Evolutionary conservation across 108 stramenopile genomes (phyloP), one percentile per base, ranked within the genome.

Genomic region (Schizochytrium sp.): DNA sequence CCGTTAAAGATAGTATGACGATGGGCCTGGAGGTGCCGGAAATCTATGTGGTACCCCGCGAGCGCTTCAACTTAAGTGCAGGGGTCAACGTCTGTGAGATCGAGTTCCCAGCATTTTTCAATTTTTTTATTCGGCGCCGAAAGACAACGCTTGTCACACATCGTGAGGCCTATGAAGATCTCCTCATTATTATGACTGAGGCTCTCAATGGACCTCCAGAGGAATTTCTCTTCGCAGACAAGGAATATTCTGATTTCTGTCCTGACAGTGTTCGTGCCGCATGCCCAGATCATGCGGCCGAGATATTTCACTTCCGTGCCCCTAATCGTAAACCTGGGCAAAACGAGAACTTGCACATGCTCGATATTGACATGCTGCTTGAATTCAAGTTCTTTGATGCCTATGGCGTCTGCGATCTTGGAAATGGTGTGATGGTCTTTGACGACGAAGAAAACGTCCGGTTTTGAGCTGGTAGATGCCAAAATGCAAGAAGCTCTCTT

Each of bases 311-410:
- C 73, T 97, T 97, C 90, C 93, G 96, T 41, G 93, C 93, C 1
- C 73, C 73, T n/a, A 83, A 53, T 19, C 73, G 73, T 28, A 15
- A 47, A 12, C 73, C 73, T 8, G 61, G 61, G 0, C 8, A 64
- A 4, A 19, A 38, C 44, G 45, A 19, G 49, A 19, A 83, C 49
- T n/a, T 53, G 4, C 46, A 83, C 49, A 47, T 83, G 49, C 73
- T 83, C 44, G 95, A 93, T 15, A 90, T 96, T 56, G 96, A 96
- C 60, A 95, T 94, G 40, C 91, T 97, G 53, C 76, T 97, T 46
- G 89, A 94, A 4, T 96, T 97, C 92, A 90, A 92, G 50, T 96
- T 96, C 88, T 96, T 96, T 91, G 91, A 95, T 87, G 89, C 44
- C 19, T 92, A 94, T 3, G 93, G 91, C 19, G 93, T 72, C 60